Percentiles rank a stretch among this genome's conserved stretches.
phyloP scores from a whole-genome alignment of 169 alveolate species.

The Babesia sp. region DNA sequence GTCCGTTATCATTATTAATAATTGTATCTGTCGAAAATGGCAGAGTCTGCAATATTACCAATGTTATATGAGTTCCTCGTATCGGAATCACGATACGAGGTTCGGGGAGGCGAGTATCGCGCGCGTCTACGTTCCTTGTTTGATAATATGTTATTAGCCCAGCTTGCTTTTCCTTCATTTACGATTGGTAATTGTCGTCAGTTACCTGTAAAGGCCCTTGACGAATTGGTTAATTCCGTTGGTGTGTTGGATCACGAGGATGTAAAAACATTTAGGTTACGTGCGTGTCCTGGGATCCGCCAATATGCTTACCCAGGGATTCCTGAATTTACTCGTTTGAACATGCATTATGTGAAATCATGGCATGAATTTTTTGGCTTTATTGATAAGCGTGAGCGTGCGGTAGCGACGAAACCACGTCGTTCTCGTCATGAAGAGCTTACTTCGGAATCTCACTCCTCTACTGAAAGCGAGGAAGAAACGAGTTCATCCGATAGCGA shows the following conservation, averaged over 20 bases:
- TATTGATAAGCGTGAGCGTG: slow-evolving; percentile 16
- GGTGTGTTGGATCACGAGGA: slow-evolving; percentile 41
- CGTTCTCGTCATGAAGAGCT: background rate
- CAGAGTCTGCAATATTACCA: slow-evolving; percentile 34
- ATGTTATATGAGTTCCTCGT: slow-evolving; percentile 59
- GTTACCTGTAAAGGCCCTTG: slow-evolving; percentile 3
- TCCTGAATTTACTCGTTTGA: slow-evolving; percentile 25
- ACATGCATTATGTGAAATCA: slow-evolving; percentile 4
- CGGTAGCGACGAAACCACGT: background rate
- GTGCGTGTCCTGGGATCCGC: slow-evolving; percentile 39
- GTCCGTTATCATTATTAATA: background rate
- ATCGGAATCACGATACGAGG: slow-evolving; percentile 59
- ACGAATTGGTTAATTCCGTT: slow-evolving; percentile 29
- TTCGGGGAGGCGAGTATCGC: slow-evolving; percentile 59
- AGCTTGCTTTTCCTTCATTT: slow-evolving; percentile 1
- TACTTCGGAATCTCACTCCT: background rate
- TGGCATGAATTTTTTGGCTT: slow-evolving; percentile 52
- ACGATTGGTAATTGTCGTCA: background rate
- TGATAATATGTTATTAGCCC: slow-evolving; percentile 34
- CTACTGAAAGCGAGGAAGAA: slow-evolving; percentile 23
- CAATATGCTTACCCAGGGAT: slow-evolving; percentile 65
- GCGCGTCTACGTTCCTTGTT: slow-evolving; percentile 34
- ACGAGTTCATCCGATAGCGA: slow-evolving; percentile 11
- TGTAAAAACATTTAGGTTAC: slow-evolving; percentile 13
- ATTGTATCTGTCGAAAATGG: slow-evolving; percentile 17